These are phyloP conservation scores for Tolypocladium sp. DNA, from an alignment of 2,329 filamentous ascomycete genomes.

Conservation along the genomic window DNA sequence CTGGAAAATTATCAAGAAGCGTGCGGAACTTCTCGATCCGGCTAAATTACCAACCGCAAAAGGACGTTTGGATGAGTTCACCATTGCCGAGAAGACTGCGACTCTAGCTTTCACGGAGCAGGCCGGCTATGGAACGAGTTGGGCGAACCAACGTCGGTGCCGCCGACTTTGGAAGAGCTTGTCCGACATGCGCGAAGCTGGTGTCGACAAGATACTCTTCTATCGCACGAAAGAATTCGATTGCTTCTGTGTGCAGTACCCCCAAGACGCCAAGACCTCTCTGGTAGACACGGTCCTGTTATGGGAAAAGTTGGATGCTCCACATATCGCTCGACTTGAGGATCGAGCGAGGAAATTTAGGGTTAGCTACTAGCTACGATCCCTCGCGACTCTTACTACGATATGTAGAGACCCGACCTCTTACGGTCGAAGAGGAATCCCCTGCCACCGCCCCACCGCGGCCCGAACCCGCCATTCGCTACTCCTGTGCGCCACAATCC, in stretches of 20 bases:
- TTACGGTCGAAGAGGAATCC: too few species aligned
- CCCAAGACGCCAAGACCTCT: background rate
- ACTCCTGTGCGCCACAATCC: too few species aligned
- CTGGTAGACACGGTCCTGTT: background rate
- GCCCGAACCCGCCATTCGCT: too few species aligned
- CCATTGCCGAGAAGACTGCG: background rate
- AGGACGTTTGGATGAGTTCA: background rate
- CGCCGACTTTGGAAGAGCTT: background rate
- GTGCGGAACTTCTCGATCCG: background rate
- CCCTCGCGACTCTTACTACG: too few species aligned
- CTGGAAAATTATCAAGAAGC: background rate
- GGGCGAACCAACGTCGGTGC: background rate
- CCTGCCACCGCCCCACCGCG: too few species aligned
- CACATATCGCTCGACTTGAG: background rate
- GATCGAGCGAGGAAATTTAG: background rate
- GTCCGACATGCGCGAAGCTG: background rate
- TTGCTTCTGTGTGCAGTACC: background rate
- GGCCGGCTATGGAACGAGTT: background rate
- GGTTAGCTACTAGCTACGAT: too few species aligned
- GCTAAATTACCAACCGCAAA: background rate
- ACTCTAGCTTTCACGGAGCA: background rate
- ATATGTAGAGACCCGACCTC: too few species aligned
- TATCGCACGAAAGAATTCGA: conserved; percentile 1
- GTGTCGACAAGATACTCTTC: background rate
- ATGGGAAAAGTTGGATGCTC: background rate